phyloP scores from a whole-genome alignment of 169 alveolate genomes.

The Plasmodium inui region DNA sequence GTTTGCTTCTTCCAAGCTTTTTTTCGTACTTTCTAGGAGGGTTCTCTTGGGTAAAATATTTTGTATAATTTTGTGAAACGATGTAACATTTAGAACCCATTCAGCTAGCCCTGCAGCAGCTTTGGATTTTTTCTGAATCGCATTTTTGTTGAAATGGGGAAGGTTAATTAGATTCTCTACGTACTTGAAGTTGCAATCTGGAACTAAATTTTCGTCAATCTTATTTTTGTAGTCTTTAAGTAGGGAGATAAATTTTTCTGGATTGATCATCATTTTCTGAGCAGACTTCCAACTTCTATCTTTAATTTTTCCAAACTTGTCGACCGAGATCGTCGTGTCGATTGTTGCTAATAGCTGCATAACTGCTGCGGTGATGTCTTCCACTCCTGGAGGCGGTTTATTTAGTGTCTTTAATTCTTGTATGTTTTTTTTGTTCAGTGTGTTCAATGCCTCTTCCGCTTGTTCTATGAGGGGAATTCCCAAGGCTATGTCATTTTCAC shows the following conservation, averaged over 20 bases:
- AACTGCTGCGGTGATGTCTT: conserved; percentile 93
- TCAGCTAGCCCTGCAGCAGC: conserved; percentile 94
- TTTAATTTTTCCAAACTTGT: conserved; percentile 93
- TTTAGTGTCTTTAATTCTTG: conserved; percentile 93
- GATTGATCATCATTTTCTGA: conserved; percentile 94
- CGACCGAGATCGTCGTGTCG: conserved; percentile 92
- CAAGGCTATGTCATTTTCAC: conserved; percentile 91
- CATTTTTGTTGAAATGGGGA: conserved; percentile 91
- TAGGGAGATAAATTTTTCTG: conserved; percentile 92
- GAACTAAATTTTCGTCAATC: conserved; percentile 91
- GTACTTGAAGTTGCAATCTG: conserved; percentile 92
- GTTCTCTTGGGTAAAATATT: conserved; percentile 95
- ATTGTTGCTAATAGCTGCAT: conserved; percentile 92
- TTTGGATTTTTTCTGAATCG: conserved; percentile 92
- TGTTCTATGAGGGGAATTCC: conserved; percentile 95
- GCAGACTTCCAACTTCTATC: conserved; percentile 95
- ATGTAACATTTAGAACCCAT: conserved; percentile 90
- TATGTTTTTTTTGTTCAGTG: conserved; percentile 94
- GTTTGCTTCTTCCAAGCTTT: conserved; percentile 92
- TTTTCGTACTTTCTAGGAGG: conserved; percentile 92
- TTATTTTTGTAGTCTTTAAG: conserved; percentile 90
- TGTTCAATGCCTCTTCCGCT: conserved; percentile 93
- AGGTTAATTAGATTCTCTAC: conserved; percentile 82
- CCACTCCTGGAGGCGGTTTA: conserved; percentile 96
- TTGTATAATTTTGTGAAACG: conserved; percentile 93